phyloP scores from a whole-genome alignment of 202 grass and related monocot species.

The Schoenoplectus triqueter region DNA sequence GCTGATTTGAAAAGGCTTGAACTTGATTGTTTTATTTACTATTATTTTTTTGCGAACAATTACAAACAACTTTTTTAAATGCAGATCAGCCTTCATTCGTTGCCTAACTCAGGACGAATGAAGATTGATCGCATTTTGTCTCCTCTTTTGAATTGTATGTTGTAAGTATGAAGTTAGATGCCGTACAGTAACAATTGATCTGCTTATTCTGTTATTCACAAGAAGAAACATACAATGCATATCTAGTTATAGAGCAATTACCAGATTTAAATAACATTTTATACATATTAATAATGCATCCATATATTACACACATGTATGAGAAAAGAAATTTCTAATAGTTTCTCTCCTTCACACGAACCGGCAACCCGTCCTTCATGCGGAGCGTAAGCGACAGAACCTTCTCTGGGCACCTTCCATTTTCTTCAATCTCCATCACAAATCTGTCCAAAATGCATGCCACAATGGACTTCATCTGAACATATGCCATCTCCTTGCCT shows the following conservation, averaged over 20 bases:
- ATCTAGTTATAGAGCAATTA: not conserved
- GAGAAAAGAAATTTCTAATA: not conserved
- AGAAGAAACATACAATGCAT: not conserved
- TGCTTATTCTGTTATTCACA: not conserved
- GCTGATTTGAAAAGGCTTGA: too few species aligned
- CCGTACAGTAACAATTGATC: not conserved
- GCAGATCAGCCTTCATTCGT: too few species aligned
- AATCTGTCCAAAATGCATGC: constrained; percentile 58
- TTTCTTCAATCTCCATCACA: constrained; percentile 32
- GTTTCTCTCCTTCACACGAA: constrained; percentile 40
- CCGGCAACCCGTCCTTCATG: constrained; percentile 62
- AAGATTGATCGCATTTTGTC: not conserved
- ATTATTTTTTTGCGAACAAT: too few species aligned
- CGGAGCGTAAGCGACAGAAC: constrained; percentile 56
- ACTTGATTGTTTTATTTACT: too few species aligned
- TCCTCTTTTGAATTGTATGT: not conserved
- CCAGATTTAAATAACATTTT: not conserved
- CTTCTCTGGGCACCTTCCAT: constrained; percentile 47
- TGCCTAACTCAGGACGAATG: not conserved
- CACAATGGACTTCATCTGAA: constrained; percentile 88
- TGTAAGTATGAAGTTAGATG: not conserved
- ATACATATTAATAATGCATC: not conserved
- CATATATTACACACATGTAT: not conserved
- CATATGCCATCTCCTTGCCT: constrained; percentile 89
- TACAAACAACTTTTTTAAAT: too few species aligned